Percentiles rank a stretch among this genome's conserved stretches.
Conservation (phyloP, 805 yeast genomes). For the Isabelozyma gotoi region DNA sequence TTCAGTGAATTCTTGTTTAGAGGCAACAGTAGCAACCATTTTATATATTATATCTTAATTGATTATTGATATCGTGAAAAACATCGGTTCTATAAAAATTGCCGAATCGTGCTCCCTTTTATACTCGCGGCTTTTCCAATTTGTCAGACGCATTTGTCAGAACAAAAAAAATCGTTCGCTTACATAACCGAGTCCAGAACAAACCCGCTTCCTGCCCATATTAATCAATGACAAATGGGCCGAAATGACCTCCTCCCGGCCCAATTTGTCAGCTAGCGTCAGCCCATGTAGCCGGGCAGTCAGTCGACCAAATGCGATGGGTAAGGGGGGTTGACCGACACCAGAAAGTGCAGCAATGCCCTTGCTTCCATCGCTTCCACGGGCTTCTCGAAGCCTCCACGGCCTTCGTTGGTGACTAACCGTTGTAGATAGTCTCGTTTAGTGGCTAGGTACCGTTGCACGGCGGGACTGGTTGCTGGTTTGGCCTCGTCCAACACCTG, state of each 20-base stretch:
- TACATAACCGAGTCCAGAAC: background rate
- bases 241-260: too few species aligned
- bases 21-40: slow-evolving; percentile 38
- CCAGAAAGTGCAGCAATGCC: background rate
- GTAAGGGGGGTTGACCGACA: background rate
- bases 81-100: background rate
- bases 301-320: background rate
- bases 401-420: background rate
- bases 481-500: background rate
- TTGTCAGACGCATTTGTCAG: background rate
- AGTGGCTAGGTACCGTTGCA: background rate
- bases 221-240: too few species aligned
- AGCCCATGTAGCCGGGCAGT: background rate
- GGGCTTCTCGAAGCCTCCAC: background rate
- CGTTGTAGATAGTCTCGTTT: background rate
- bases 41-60: slow-evolving; percentile 4
- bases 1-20: slow-evolving; percentile 59
- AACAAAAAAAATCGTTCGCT: background rate
- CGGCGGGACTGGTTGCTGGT: background rate
- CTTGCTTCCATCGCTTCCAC: background rate
- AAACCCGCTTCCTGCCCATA: too few species aligned
- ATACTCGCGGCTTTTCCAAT: background rate
- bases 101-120: too few species aligned
- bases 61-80: too few species aligned
- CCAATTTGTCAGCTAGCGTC: background rate